Evolutionary conservation across 108 stramenopile genomes (phyloP), one percentile per base, ranked within the genome.

Genomic region (Aurantiochytrium sp.): DNA sequence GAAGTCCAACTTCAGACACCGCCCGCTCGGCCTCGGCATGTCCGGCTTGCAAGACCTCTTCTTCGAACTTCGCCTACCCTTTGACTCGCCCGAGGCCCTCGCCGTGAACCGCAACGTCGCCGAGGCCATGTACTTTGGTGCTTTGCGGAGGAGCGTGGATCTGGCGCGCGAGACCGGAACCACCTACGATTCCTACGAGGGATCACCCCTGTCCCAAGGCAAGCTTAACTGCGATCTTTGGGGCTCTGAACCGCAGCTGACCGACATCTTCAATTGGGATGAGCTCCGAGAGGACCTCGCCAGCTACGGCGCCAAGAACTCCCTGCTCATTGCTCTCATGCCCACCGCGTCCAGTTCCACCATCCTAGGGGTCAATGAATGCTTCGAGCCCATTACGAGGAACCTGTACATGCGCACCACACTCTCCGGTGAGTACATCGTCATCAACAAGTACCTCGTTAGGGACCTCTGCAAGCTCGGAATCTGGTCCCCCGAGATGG

Each of bases 311-410:
- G 86, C 98, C n/a, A 89, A 97, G 45, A 98, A 98, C 89, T 97
- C 97, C 4, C 91, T 99, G 37, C 91, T 97, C 17, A 32, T 92
- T 19, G 92, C 92, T 2, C 92, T 92, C 55, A 93, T 93, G 92
- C 92, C 92, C 36, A 93, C 92, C 30, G 92, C 92, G 27, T 92
- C 92, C 30, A 93, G 92, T 0, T 92, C 92, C 59, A 97, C 98
- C 91, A 97, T 98, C 55, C 90, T 98, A 59, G 98, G 98, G 27
- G 97, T 97, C 65, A 99, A 99, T 90, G 98, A 99, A 88, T 96
- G 96, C 85, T 95, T 97, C 85, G 98, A 99, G 91, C 98, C 98
- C 12, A 97, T 97, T 92, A 97, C 96, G 37, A 95, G 96, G 22
- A 99, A 99, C 87, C 91, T 99, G 87, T 99, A 99, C 91, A 91